Evolutionary conservation across 192 early-diverging fungal genomes (phyloP).

Genomic region (Kappamyces sp.): DNA sequence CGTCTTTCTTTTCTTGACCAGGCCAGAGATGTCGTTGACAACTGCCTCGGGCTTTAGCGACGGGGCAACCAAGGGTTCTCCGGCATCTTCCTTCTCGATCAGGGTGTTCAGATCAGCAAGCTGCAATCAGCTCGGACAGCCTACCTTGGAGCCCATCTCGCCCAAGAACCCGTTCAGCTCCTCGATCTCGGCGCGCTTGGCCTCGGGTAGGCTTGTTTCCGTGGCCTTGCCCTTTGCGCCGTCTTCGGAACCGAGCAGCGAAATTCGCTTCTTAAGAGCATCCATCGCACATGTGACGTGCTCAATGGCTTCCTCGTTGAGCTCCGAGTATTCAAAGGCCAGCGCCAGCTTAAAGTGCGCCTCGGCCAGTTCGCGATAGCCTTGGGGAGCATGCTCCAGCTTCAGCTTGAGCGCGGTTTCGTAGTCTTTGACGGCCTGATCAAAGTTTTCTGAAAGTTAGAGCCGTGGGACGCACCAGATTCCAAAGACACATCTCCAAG

Average conservation of each 20-base stretch:
- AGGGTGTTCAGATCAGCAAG: constrained; percentile 21
- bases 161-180: constrained; percentile 12
- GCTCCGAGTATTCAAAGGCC: constrained; percentile 54
- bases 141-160: constrained; percentile 42
- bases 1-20: constrained; percentile 40
- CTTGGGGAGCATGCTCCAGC: constrained; percentile 32
- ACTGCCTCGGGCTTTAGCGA: constrained; percentile 13
- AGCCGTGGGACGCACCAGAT: constrained; percentile 46
- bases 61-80: constrained; percentile 8
- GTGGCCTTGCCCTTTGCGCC: constrained; percentile 41
- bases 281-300: constrained; percentile 49
- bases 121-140: constrained; percentile 14
- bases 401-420: constrained; percentile 52
- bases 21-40: constrained; percentile 45
- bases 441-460: constrained; percentile 51
- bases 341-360: constrained; percentile 67
- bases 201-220: background rate
- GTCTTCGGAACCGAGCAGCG: constrained; percentile 25
- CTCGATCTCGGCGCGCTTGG: constrained; percentile 1
- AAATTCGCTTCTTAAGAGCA: constrained; percentile 49
- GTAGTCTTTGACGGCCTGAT: constrained; percentile 60
- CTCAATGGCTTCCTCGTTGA: constrained; percentile 43
- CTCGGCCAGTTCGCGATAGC: constrained; percentile 61
- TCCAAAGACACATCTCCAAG: constrained; percentile 87
- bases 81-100: constrained; percentile 38